Evolutionary conservation across 306 rosid genomes (phyloP), one percentile per base, ranked within the genome.

Genomic region (Prunus campanulata): DNA sequence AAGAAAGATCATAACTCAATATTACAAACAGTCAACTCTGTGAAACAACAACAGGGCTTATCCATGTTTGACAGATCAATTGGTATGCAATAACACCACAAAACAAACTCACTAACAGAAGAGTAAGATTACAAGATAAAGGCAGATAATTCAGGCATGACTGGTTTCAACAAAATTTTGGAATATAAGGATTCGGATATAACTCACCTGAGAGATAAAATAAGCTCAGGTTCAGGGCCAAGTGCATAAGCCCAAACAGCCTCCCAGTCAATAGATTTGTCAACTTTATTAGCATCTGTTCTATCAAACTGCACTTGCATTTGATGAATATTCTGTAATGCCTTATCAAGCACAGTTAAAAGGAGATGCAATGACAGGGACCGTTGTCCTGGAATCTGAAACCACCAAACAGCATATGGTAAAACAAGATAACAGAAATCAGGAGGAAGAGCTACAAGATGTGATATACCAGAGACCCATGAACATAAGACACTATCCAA

Each of bases 221-320:
- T 84, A 6, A 95, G 99, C 85, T 95, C 97, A 73, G 99, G 97
- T 86, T 95, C 96, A 62, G 99, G 97, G 73, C 99, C 99, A 64
- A 95, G 92, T 69, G 89, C 87, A 80, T 81, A 95, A 72, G 97
- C 95, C 99, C 99, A 95, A 77, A 95, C 66, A 71, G 99, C 97
- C 75, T 87, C 91, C 97, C 95, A 90, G 82, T 92, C 97, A 74
- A 76, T 74, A 84, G 85, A 83, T 69, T 79, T 85, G 74, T 83
- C 81, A n/a, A 56, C 79, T 71, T 78, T 76, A 75, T 68, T 76
- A 78, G 81, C 85, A 71, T 66, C 71, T 55, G 65, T 74, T 70
- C 77, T n/a, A 30, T 79, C 56, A 82, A 78, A 72, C 51, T 85
- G 87, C 78, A 77, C 85, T 78, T 82, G 79, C 11, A 70, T 84